These are phyloP conservation scores for Oryza glaberrima DNA, from an alignment of 176 grass and related monocot genomes.

Conservation along the genomic window DNA sequence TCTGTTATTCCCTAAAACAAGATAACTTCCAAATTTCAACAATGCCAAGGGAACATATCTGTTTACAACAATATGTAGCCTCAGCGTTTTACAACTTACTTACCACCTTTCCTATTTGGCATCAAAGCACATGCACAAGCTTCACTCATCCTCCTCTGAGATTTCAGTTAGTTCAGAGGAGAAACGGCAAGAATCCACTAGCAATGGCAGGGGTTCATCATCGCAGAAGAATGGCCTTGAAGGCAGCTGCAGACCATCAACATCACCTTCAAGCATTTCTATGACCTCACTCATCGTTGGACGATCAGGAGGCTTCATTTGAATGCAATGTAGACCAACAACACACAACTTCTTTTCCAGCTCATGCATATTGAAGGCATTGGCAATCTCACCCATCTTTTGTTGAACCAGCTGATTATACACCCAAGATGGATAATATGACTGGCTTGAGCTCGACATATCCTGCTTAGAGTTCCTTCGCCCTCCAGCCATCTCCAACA, in stretches of 20 bases:
- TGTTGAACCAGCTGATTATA: conserved; percentile 13
- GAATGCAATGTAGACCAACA: conserved; percentile 54
- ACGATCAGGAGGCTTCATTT: conserved; percentile 31
- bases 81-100: no score
- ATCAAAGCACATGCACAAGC: no score
- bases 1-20: no score
- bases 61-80: conserved; percentile 10
- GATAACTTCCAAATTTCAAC: no score
- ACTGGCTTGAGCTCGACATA: conserved; percentile 8
- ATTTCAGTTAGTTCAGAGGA: background rate
- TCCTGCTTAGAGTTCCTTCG: conserved; percentile 18
- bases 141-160: background rate
- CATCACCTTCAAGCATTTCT: conserved; percentile 41
- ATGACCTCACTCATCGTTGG: conserved; percentile 45
- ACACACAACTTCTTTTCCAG: conserved; percentile 48
- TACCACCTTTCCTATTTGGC: no score
- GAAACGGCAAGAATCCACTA: background rate
- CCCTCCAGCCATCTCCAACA: conserved; percentile 55
- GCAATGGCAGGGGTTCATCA: background rate
- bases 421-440: conserved; percentile 49
- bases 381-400: no score
- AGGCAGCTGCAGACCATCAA: conserved; percentile 12
- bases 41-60: no score
- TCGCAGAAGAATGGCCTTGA: conserved; percentile 45
- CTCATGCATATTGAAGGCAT: conserved; percentile 1